Percentiles rank a stretch among this genome's conserved stretches.
These are phyloP conservation scores for Solanum etuberosum DNA, from an alignment of 257 asterid genomes.

Conservation along the genomic window DNA sequence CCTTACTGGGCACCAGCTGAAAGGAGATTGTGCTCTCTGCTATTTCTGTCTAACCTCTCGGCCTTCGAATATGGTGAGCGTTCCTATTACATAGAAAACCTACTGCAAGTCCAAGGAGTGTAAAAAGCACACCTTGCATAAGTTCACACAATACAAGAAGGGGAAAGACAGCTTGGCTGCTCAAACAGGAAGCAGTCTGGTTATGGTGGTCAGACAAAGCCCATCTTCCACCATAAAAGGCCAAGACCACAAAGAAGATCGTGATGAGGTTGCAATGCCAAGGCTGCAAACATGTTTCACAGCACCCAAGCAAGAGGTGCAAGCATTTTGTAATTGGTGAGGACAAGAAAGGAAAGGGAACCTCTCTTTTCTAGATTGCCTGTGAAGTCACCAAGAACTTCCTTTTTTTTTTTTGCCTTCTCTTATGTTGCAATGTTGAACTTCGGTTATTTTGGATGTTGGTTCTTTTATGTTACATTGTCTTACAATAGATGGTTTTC, in stretches of 20 bases:
- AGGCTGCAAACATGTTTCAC: not conserved
- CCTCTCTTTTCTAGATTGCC: not conserved
- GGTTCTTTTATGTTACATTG: not conserved
- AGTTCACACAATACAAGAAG: not conserved
- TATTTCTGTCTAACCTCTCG: not conserved
- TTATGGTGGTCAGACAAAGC: not conserved
- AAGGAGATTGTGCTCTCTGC: not conserved
- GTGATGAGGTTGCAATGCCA: not conserved
- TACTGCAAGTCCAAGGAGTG: not conserved
- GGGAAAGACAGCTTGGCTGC: not conserved
- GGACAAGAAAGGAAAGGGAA: not conserved
- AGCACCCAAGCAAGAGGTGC: not conserved
- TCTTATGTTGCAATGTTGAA: not conserved
- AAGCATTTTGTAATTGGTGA: not conserved
- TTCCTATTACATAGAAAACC: not conserved
- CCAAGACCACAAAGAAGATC: not conserved
- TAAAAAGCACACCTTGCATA: not conserved
- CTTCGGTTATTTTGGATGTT: not conserved
- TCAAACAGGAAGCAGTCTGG: not conserved
- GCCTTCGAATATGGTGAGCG: not conserved
- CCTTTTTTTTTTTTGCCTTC: not conserved
- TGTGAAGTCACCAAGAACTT: not conserved
- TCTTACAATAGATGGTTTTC: not conserved
- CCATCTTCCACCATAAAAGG: not conserved
- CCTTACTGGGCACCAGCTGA: not conserved